These are phyloP conservation scores for Pseudocercospora musae DNA, from an alignment of 2,329 filamentous ascomycete species.

Conservation along the genomic window DNA sequence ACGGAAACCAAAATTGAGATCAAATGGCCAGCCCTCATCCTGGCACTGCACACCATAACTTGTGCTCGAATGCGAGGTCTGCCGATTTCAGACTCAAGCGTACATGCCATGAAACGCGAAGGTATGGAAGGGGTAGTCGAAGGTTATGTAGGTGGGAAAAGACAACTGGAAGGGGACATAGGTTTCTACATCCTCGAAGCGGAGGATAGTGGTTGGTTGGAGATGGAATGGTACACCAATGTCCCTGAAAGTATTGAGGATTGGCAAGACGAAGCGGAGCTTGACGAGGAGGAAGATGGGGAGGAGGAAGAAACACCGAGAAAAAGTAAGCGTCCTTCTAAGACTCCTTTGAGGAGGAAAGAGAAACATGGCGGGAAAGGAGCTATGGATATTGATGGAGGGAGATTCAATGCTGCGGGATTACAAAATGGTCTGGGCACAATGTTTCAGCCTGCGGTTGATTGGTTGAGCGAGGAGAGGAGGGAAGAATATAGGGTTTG, in stretches of 20 bases:
- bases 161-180: slow-evolving; percentile 13
- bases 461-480: slow-evolving; percentile 65
- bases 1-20: background rate
- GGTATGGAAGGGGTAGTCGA: slow-evolving; percentile 6
- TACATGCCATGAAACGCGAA: slow-evolving; percentile 3
- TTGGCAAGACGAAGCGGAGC: slow-evolving; percentile 27
- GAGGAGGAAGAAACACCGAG: slow-evolving; percentile 15
- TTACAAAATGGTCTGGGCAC: slow-evolving; percentile 52
- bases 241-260: slow-evolving; percentile 41
- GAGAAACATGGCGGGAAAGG: slow-evolving; percentile 32
- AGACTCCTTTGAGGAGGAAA: slow-evolving; percentile 36
- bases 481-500: slow-evolving; percentile 61
- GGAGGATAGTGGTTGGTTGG: slow-evolving; percentile 24
- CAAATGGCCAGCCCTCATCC: slow-evolving; percentile 21
- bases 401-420: slow-evolving; percentile 28
- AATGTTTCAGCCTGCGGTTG: slow-evolving; percentile 73
- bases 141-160: background rate
- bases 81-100: slow-evolving; percentile 4
- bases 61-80: slow-evolving; percentile 15
- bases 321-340: slow-evolving; percentile 21
- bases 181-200: slow-evolving; percentile 24
- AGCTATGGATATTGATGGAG: slow-evolving; percentile 14
- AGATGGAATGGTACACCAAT: slow-evolving; percentile 27
- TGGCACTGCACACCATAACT: slow-evolving; percentile 16
- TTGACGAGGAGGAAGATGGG: slow-evolving; percentile 15